A percentile compares a stretch with the other conserved stretches of the same genome.
Evolutionary conservation across 106 monocot species (phyloP).

Genomic region (Allium cepa): DNA sequence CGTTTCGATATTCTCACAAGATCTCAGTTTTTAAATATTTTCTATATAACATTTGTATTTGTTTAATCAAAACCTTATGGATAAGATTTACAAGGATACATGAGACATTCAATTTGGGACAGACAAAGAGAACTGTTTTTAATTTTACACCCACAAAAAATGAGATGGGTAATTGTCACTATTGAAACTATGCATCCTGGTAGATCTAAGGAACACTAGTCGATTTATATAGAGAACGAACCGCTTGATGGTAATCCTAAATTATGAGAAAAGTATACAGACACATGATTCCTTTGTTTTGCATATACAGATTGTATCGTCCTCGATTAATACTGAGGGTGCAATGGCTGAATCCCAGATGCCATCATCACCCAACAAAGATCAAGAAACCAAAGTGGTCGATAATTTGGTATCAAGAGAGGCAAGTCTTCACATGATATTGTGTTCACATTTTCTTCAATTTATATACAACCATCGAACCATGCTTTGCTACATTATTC

Average conservation of each 20-base stretch:
- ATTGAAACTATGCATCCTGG: not conserved
- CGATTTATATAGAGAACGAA: not conserved
- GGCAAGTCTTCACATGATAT: not conserved
- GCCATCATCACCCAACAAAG: conserved; percentile 6
- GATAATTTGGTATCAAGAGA: conserved; percentile 8
- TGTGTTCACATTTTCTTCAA: not conserved
- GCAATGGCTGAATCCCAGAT: conserved; percentile 2
- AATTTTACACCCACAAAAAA: no score
- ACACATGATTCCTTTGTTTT: not conserved
- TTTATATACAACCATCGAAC: not conserved
- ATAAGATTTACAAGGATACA: not conserved
- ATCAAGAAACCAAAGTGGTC: not conserved
- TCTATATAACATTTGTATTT: no score
- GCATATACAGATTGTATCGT: conserved; percentile 3
- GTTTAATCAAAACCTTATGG: not conserved
- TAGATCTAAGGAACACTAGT: not conserved
- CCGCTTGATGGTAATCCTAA: not conserved
- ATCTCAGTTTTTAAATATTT: no score
- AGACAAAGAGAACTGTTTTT: no score
- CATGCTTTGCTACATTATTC: not conserved
- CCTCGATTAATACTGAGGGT: not conserved
- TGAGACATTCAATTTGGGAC: not conserved
- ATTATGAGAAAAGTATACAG: not conserved
- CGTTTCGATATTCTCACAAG: no score
- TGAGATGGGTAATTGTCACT: not conserved